Base-by-base conservation (phyloP, 306 rosid genomes). In the Delonix regia region DNA sequence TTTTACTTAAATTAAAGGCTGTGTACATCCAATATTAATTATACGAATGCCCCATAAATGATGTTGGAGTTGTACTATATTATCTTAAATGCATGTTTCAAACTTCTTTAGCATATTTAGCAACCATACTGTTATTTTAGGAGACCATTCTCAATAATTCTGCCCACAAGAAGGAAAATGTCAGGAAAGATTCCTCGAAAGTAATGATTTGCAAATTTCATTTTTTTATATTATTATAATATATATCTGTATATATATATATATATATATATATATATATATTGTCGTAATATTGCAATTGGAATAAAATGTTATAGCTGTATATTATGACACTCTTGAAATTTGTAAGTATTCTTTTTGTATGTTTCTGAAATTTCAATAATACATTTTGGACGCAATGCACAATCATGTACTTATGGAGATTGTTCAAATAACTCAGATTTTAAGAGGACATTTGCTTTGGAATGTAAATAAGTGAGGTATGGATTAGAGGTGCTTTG, bases 91-190 rank as follows among this genome's bases (percentile, higher is more conserved):
- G 45, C 18, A 44, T 38, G 33, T 66, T 41, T 22, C 71, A 41
- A 38, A 9, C 18, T 9, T 19, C 18, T 38, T 66, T 36, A 19
- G 25, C 49, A 38, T 38, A 65, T 65, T 22, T 65, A 36, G 49
- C 38, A 13, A 42, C 33, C 39, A 44, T 14, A 44, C 7, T 44
- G 34, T 41, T 68, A 24, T 39, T 44, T 47, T 68, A 0, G 73
- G 38, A 42, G 53, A 25, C 73, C n/a, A 68, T 24, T 44, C 56
- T 65, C 71, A 39, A 65, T 65, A 65, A 38, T 65, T 38, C 39
- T 44, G 4, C 33, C 28, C 14, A 25, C 51, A 11, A 5, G 30
- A 65, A 38, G 47, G 28, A 38, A 34, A 19, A 14, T 39, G 18
- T 65, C 71, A 42, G 51, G 49, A 65, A 38, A 62, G 69, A 62